These are phyloP conservation scores for Neotropicomus parvogracilis DNA, from an alignment of 1,284 basidiomycete genomes.

Conservation along the genomic window DNA sequence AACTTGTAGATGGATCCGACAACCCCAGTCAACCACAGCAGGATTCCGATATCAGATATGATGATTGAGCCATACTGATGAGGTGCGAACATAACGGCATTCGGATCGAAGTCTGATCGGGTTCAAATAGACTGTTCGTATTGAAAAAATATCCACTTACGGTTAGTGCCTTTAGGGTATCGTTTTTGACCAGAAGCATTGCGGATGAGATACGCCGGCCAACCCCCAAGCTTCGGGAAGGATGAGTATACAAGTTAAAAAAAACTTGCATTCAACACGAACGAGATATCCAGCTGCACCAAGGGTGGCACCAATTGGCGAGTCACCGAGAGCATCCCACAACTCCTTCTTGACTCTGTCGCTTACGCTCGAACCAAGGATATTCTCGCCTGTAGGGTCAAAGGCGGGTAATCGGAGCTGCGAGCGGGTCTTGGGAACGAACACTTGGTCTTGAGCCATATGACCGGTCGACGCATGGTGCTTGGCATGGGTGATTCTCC, in stretches of 20 bases:
- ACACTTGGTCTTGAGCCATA: conserved; percentile 96
- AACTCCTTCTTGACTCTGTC: conserved; percentile 76
- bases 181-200: conserved; percentile 89
- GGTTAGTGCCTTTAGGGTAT: conserved; percentile 83
- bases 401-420: conserved; percentile 64
- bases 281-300: conserved; percentile 72
- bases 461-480: conserved; percentile 96
- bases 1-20: conserved; percentile 57
- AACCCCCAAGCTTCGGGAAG: conserved; percentile 63
- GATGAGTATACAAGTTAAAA: conserved; percentile 1
- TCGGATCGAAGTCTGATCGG: conserved; percentile 74
- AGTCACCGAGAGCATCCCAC: conserved; percentile 88
- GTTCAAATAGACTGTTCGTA: conserved; percentile 1
- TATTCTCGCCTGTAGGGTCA: conserved; percentile 66
- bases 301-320: conserved; percentile 77
- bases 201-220: conserved; percentile 81
- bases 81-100: conserved; percentile 80
- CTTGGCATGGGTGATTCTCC: conserved; percentile 95
- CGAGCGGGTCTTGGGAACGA: conserved; percentile 87
- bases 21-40: conserved; percentile 68
- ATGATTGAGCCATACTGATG: conserved; percentile 81
- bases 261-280: conserved; percentile 24
- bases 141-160: conserved; percentile 44
- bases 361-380: conserved; percentile 65
- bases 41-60: conserved; percentile 82